phyloP scores from a whole-genome alignment of 2,329 filamentous ascomycete species.

The Botrytis galanthina region DNA sequence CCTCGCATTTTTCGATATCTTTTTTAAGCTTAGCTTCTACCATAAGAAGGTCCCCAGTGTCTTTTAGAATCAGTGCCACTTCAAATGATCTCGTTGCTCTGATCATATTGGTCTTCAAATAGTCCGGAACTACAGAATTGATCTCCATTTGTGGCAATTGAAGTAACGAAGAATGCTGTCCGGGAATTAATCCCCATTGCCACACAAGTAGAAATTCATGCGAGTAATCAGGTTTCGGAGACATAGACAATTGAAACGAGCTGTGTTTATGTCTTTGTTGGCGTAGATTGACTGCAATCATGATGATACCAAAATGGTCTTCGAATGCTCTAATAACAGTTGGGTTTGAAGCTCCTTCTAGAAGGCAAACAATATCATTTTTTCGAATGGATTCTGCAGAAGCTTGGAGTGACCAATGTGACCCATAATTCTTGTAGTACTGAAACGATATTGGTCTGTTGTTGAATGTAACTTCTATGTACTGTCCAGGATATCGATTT shows the following conservation, averaged over 20 bases:
- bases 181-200: not conserved
- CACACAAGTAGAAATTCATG: not conserved
- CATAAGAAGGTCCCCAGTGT: no score
- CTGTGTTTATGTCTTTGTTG: not conserved
- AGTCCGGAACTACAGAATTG: not conserved
- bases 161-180: not conserved
- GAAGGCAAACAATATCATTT: not conserved
- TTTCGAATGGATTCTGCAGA: not conserved
- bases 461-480: not conserved
- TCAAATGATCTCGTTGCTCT: not conserved
- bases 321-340: not conserved
- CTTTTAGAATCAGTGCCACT: not conserved
- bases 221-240: no score
- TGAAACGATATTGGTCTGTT: not conserved
- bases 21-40: not conserved
- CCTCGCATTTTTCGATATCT: not conserved
- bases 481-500: not conserved
- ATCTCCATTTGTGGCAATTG: not conserved
- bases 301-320: not conserved
- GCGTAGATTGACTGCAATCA: not conserved
- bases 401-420: not conserved
- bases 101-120: not conserved
- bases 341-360: not conserved
- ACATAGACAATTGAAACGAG: not conserved
- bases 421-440: not conserved